Base-by-base conservation (phyloP, 1,284 basidiomycete species). In the Pterulicium gracile region DNA sequence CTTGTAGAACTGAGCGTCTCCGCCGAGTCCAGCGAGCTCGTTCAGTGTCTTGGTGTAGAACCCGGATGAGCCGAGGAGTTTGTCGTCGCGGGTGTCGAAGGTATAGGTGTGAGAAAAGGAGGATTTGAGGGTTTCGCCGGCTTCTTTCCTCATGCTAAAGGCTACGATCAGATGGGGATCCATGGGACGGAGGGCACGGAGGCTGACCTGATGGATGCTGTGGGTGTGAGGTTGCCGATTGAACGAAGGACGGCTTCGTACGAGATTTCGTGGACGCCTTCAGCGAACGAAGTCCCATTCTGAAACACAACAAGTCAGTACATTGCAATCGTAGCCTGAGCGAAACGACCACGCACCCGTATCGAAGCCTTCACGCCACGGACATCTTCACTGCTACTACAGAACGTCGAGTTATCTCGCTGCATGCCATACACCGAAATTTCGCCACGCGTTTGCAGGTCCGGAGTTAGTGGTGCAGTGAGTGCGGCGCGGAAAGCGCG, bases 191-290 rank as follows among this genome's bases (percentile, higher is more conserved):
- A 21, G n/a, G 12, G 7, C 27, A 44, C 18, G 47, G 21, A 7
- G 4, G 61, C 71, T 50, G 52, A 89, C 88, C 83, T 87, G 23
- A 91, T 70, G 3, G 88, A 92, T 13, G 91, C 92, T 1, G 73
- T 72, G 1, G 86, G 79, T 1, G 74, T 66, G 17, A 96, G 71
- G 43, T 75, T 72, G 10, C 78, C 72, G 21, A 96, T 73, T 51
- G 89, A 80, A 43, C 93, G 71, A 47, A 86, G 62, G 1, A 87
- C 79, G 22, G 79, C 80, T 59, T 95, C 89, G 55, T 94, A 95
- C 3, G 80, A 76, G 19, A 91, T 53, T 57, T 92, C 86, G 57
- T 93, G 87, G 36, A 70, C 63, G 1, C 88, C 86, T 54, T 55
- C 65, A 40, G 51, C 54, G 15, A 32, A n/a, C 27, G 63, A 61